Evolutionary conservation across 305 asterid genomes (phyloP).

Genomic region (Fraxinus angustifolia): DNA sequence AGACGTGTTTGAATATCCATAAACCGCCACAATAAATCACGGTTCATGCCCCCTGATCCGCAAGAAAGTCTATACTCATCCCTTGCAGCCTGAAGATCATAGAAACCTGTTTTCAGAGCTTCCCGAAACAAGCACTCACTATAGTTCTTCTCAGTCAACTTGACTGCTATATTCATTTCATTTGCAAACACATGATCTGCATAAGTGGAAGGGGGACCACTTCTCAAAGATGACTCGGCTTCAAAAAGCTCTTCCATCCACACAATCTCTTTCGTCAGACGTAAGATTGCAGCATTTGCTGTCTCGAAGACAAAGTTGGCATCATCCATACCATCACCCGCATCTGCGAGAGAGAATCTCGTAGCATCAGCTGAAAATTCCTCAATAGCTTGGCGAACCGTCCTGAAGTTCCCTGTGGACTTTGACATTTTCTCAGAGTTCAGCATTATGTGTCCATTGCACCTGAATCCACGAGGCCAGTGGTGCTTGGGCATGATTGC

Average conservation of each 20-base stretch:
- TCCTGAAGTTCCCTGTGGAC: slow-evolving; percentile 87
- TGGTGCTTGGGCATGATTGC: slow-evolving; percentile 71
- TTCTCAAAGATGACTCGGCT: slow-evolving; percentile 57
- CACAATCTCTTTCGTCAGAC: slow-evolving; percentile 73
- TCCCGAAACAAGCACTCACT: slow-evolving; percentile 78
- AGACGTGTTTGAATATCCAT: slow-evolving; percentile 90
- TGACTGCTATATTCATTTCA: slow-evolving; percentile 72
- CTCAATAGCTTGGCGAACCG: slow-evolving; percentile 78
- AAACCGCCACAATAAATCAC: slow-evolving; percentile 56
- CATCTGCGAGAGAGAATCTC: slow-evolving; percentile 90
- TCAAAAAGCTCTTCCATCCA: slow-evolving; percentile 81
- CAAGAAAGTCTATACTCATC: slow-evolving; percentile 83
- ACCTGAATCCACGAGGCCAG: slow-evolving; percentile 88
- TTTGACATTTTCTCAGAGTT: slow-evolving; percentile 94
- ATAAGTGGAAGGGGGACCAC: slow-evolving; percentile 45
- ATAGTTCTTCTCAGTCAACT: slow-evolving; percentile 65
- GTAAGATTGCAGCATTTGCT: slow-evolving; percentile 82
- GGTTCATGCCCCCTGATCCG: slow-evolving; percentile 74
- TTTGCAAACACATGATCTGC: slow-evolving; percentile 77
- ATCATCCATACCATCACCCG: slow-evolving; percentile 93
- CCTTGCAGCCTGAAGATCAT: slow-evolving; percentile 87
- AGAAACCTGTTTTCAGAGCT: slow-evolving; percentile 77
- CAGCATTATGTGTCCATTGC: slow-evolving; percentile 89
- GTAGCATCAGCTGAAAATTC: slow-evolving; percentile 97
- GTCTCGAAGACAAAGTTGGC: slow-evolving; percentile 90